Evolutionary conservation across 2,329 filamentous ascomycete species (phyloP).

Genomic region (Sporothrix brasiliensis): DNA sequence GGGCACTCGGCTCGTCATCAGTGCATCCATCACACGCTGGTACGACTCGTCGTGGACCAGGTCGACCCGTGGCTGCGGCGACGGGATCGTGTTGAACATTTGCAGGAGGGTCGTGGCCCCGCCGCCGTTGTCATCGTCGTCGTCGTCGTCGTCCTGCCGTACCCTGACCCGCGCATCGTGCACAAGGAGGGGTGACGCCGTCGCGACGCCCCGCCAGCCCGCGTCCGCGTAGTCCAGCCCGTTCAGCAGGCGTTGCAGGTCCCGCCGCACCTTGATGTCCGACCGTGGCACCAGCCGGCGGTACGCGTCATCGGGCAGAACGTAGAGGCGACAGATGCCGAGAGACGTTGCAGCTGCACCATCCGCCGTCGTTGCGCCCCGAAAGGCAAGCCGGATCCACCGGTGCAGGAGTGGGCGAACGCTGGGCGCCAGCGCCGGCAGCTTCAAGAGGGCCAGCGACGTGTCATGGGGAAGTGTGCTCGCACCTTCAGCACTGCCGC

Average conservation of each 20-base stretch:
- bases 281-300: slow-evolving; percentile 56
- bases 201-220: slow-evolving; percentile 54
- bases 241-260: slow-evolving; percentile 54
- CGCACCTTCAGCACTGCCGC: no score
- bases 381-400: neutral
- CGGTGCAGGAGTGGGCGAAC: neutral
- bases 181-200: neutral
- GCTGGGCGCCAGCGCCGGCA: neutral
- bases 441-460: neutral
- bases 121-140: slow-evolving; percentile 34
- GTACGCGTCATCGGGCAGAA: slow-evolving; percentile 68
- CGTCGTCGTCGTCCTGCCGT: neutral
- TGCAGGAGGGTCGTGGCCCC: slow-evolving; percentile 54
- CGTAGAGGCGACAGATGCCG: slow-evolving; percentile 49
- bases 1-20: slow-evolving; percentile 57
- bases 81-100: slow-evolving; percentile 73
- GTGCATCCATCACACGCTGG: slow-evolving; percentile 56
- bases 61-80: slow-evolving; percentile 62
- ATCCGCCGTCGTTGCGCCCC: slow-evolving; percentile 41
- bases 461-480: neutral
- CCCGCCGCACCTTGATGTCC: slow-evolving; percentile 49
- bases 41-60: slow-evolving; percentile 54
- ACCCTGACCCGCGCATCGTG: neutral
- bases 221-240: slow-evolving; percentile 58
- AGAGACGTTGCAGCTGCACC: slow-evolving; percentile 49